Evolutionary conservation across 1,284 basidiomycete species (phyloP).

Genomic region (Rhodotorula mucilaginosa): DNA sequence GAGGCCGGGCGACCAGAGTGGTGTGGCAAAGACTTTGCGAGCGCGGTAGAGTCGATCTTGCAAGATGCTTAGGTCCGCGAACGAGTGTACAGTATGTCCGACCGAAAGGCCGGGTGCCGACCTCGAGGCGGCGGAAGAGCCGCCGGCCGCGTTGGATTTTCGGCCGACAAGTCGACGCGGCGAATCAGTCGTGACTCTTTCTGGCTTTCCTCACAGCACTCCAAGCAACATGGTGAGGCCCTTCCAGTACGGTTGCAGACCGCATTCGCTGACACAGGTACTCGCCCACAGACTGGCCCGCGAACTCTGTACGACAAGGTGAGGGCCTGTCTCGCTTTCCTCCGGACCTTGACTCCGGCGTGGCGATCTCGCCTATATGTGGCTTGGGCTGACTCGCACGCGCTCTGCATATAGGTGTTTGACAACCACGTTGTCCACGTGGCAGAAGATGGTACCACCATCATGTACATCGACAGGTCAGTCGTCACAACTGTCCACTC

Average conservation of each 20-base stretch:
- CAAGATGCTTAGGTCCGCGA: background rate
- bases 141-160: background rate
- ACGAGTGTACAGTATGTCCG: background rate
- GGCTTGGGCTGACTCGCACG: background rate
- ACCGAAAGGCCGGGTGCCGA: too few relatives aligned
- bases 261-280: background rate
- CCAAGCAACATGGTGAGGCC: background rate
- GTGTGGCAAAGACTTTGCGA: slow-evolving; percentile 20
- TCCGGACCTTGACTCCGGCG: background rate
- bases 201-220: too few relatives aligned
- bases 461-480: slow-evolving; percentile 89
- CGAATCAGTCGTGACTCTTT: background rate
- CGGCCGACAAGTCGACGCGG: background rate
- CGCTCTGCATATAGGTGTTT: slow-evolving; percentile 59
- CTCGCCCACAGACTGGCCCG: slow-evolving; percentile 2
- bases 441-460: slow-evolving; percentile 76
- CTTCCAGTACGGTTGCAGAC: background rate
- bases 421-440: slow-evolving; percentile 85
- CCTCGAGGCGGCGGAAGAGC: background rate
- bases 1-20: slow-evolving; percentile 13
- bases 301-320: slow-evolving; percentile 81
- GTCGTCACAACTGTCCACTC: background rate
- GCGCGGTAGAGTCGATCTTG: slow-evolving; percentile 18
- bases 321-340: background rate
- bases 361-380: too few relatives aligned